A percentile compares a stretch with the other conserved stretches of the same genome.
phyloP scores from a whole-genome alignment of 2,329 filamentous ascomycete genomes.

The Penicillium glabrum region DNA sequence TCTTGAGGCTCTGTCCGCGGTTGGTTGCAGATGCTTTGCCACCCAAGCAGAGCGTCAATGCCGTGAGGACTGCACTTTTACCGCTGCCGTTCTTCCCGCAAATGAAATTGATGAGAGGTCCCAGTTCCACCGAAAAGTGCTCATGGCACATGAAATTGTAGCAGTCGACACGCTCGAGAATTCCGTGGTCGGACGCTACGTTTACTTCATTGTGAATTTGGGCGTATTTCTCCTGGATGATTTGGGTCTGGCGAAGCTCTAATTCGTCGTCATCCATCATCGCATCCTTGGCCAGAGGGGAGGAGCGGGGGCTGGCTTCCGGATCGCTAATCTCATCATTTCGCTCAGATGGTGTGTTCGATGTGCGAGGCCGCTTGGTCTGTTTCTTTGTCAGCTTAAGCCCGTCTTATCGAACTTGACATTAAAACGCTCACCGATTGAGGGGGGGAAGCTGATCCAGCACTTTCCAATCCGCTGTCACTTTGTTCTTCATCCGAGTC shows the following conservation, averaged over 20 bases:
- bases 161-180: conserved; percentile 83
- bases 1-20: conserved; percentile 83
- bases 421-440: conserved; percentile 29
- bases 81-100: conserved; percentile 97
- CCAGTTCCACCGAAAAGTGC: conserved; percentile 77
- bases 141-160: conserved; percentile 97
- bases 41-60: conserved; percentile 89
- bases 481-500: conserved; percentile 32
- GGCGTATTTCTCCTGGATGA: conserved; percentile 53
- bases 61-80: conserved; percentile 93
- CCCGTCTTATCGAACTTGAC: too few relatives aligned
- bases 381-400: conserved; percentile 17
- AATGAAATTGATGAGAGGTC: conserved; percentile 95
- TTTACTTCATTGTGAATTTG: conserved; percentile 62
- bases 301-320: conserved; percentile 4
- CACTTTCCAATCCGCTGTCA: conserved; percentile 24
- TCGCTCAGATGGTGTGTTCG: conserved; percentile 24
- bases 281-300: conserved; percentile 19
- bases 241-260: conserved; percentile 65
- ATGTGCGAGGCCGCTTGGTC: conserved; percentile 45
- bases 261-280: conserved; percentile 37
- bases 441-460: conserved; percentile 27
- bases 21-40: conserved; percentile 93
- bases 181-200: conserved; percentile 74
- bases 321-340: conserved; percentile 15